Percentiles rank a stretch among this genome's conserved stretches.
Evolutionary conservation across 140 eudicot species (phyloP).

Genomic region (Ambrosia hybrid): DNA sequence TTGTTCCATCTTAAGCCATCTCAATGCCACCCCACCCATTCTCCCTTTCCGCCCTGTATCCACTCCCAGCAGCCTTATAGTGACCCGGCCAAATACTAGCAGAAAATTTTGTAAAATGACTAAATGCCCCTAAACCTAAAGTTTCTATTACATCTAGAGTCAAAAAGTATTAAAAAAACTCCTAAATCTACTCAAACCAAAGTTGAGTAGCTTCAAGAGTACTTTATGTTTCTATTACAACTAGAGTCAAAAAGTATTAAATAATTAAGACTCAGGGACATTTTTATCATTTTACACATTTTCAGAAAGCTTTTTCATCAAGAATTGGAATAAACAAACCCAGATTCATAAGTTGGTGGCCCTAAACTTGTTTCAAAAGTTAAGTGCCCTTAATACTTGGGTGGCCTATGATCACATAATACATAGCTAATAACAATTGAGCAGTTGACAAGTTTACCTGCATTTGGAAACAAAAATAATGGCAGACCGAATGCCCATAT

Average conservation of each 20-base stretch:
- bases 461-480: slow-evolving; percentile 81
- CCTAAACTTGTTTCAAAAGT: background rate
- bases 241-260: too few species aligned
- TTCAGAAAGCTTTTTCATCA: background rate
- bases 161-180: background rate
- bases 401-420: background rate
- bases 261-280: too few species aligned
- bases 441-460: slow-evolving; percentile 43
- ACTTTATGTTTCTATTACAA: too few species aligned
- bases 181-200: background rate
- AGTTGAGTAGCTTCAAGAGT: background rate
- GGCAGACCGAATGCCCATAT: slow-evolving; percentile 74
- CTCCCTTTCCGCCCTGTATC: too few species aligned
- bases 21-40: too few species aligned
- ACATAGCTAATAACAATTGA: background rate
- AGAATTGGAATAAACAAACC: background rate
- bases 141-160: background rate
- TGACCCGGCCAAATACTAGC: too few species aligned
- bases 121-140: background rate
- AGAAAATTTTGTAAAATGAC: background rate
- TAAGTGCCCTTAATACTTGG: background rate
- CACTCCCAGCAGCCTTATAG: too few species aligned
- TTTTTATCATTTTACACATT: background rate
- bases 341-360: background rate
- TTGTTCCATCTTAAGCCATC: too few species aligned